These are phyloP conservation scores for Candida odintsovae DNA, from an alignment of 805 yeast genomes.

Conservation along the genomic window DNA sequence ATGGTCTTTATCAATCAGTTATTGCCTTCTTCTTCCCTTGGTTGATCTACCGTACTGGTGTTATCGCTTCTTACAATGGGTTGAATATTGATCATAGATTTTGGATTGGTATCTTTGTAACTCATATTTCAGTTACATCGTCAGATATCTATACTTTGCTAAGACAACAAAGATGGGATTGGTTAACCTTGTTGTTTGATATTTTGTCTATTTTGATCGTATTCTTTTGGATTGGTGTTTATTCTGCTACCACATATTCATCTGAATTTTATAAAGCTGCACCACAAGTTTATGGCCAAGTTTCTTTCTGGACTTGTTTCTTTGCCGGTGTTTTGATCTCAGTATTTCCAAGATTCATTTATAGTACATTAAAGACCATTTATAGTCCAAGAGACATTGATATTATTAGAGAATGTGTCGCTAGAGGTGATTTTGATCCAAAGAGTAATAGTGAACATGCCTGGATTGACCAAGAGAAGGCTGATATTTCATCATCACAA, in stretches of 20 bases:
- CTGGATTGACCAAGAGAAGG: conserved; percentile 7
- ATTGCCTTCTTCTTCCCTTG: conserved; percentile 73
- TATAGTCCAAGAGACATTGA: conserved; percentile 64
- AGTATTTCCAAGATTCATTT: conserved; percentile 60
- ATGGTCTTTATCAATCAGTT: conserved; percentile 71
- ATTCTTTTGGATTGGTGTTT: conserved; percentile 75
- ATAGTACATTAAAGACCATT: conserved; percentile 48
- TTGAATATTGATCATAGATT: conserved; percentile 64
- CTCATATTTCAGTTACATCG: conserved; percentile 59
- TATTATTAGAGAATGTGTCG: conserved; percentile 65
- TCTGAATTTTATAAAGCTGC: conserved; percentile 66
- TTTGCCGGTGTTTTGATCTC: conserved; percentile 60
- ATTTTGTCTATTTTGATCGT: conserved; percentile 53
- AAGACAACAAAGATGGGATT: conserved; percentile 79
- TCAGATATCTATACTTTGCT: conserved; percentile 61
- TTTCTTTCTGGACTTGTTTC: conserved; percentile 62
- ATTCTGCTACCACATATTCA: conserved; percentile 52
- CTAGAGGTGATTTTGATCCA: conserved; percentile 56
- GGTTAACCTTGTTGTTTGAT: conserved; percentile 55
- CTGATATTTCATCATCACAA: conserved; percentile 6
- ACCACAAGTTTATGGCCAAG: conserved; percentile 54
- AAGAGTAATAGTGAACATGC: conserved; percentile 48
- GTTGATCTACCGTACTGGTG: conserved; percentile 38
- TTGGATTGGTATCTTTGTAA: conserved; percentile 63
- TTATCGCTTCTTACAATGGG: conserved; percentile 46